Base-by-base conservation (phyloP, 2,329 filamentous ascomycete genomes). In the Talaromyces piceae region DNA sequence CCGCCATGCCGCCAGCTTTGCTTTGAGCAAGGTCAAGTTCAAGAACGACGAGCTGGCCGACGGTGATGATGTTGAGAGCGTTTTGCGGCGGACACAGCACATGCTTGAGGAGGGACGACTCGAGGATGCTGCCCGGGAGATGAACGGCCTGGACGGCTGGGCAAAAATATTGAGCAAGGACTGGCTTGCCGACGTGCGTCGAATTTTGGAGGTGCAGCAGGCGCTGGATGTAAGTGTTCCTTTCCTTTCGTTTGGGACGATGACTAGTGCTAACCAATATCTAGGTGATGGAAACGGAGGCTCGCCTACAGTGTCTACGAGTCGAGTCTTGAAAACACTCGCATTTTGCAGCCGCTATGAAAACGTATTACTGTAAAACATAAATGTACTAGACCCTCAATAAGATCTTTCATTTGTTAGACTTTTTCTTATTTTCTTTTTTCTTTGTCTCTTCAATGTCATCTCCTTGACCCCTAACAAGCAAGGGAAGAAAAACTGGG, bases 11-110 rank as follows among this genome's bases (percentile, higher is more conserved):
- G 91, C 90, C 41, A 93, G 87, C 68, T 86, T 88, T 68, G 78
- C 94, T 44, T 77, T 98, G 61, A 95, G 88, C 77, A 94, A 95
- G 74, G 79, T 97, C 48, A 83, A 97, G 74, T 97, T 98, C 81
- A 90, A 89, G 77, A 97, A 97, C 80, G 84, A 87, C 63, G 88
- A 87, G 8, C 77, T 93, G 44, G 86, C 89, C 0, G 83, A 83
- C 22, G 90, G 91, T 18, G 80, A 88, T 60, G 91, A 97, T 64
- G 91, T 97, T 20, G 93, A 98, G 77, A 94, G 90, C 63, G 85
- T 97, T 54, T 79, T 98, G 44, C 87, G 88, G 2, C 80, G 93
- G 56, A 91, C 93, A 1, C 91, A 98, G 73, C 90, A 84, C 6
- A 80, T 89, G 60, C 79, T 98, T 18, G 91, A 98, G 73, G 89